phyloP scores from a whole-genome alignment of 2,329 filamentous ascomycete genomes.

The Aspergillus candidus region DNA sequence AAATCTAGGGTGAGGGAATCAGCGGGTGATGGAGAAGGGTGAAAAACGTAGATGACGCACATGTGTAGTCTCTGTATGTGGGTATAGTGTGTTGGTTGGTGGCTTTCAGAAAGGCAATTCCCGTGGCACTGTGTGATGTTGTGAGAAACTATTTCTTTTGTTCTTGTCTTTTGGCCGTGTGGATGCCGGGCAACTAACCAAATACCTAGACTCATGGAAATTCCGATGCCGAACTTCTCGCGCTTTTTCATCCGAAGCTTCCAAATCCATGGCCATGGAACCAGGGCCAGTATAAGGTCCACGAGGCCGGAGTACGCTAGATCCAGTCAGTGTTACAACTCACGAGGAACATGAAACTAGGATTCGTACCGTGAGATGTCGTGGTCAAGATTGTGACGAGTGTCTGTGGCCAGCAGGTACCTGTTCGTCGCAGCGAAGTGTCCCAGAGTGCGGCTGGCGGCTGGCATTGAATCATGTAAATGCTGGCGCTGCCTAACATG shows the following conservation, averaged over 20 bases:
- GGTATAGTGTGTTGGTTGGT: constrained; percentile 18
- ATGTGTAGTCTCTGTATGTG: constrained; percentile 17
- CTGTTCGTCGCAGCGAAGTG: constrained; percentile 6
- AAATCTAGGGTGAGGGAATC: background rate
- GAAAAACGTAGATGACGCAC: background rate
- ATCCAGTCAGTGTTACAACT: background rate
- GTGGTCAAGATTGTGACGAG: constrained; percentile 18
- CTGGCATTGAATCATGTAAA: constrained; percentile 17
- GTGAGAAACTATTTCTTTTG: background rate
- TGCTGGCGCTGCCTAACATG: constrained; percentile 18
- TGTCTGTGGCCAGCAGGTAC: constrained; percentile 15
- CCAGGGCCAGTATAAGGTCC: constrained; percentile 23
- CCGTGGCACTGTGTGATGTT: constrained; percentile 11
- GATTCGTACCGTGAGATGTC: constrained; percentile 14
- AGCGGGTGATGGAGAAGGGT: background rate
- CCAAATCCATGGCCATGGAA: constrained; percentile 23
- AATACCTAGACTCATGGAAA: constrained; percentile 24
- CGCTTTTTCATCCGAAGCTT: constrained; percentile 22
- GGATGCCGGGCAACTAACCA: constrained; percentile 14
- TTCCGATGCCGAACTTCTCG: constrained; percentile 22
- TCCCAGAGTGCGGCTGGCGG: constrained; percentile 16
- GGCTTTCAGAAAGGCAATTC: constrained; percentile 21
- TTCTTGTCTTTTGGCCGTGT: too few species aligned
- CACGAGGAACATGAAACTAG: background rate
- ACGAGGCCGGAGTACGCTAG: constrained; percentile 18